These are phyloP conservation scores for Exophiala oligosperma DNA, from an alignment of 2,329 filamentous ascomycete species.

Conservation along the genomic window DNA sequence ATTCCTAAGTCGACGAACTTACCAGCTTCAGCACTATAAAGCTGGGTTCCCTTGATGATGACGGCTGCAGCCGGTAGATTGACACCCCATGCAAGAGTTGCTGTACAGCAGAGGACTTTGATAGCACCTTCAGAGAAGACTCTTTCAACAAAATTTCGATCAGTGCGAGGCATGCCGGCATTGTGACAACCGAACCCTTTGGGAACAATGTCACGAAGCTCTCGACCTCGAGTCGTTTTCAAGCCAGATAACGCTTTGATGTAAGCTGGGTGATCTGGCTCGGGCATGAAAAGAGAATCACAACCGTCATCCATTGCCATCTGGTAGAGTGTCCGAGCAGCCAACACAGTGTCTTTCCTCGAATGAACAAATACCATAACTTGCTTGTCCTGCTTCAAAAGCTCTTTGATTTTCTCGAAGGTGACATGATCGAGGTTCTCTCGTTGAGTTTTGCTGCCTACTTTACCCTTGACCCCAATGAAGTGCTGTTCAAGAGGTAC, in stretches of 20 bases:
- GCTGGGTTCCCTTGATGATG: slow-evolving; percentile 95
- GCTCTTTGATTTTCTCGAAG: slow-evolving; percentile 92
- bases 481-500: slow-evolving; percentile 98
- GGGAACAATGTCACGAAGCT: slow-evolving; percentile 82
- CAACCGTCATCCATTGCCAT: slow-evolving; percentile 81
- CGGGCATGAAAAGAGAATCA: slow-evolving; percentile 79
- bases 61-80: slow-evolving; percentile 96
- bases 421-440: slow-evolving; percentile 86
- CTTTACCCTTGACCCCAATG: slow-evolving; percentile 89
- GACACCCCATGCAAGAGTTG: slow-evolving; percentile 96
- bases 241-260: slow-evolving; percentile 79
- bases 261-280: slow-evolving; percentile 68
- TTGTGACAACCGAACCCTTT: slow-evolving; percentile 96
- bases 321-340: slow-evolving; percentile 80
- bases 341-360: slow-evolving; percentile 86
- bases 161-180: slow-evolving; percentile 91
- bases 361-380: slow-evolving; percentile 99
- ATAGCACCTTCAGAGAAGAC: slow-evolving; percentile 90
- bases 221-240: slow-evolving; percentile 79
- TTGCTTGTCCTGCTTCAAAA: slow-evolving; percentile 90
- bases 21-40: slow-evolving; percentile 94
- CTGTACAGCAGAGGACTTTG: slow-evolving; percentile 96
- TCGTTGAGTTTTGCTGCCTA: slow-evolving; percentile 74
- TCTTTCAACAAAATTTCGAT: slow-evolving; percentile 92
- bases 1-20: slow-evolving; percentile 97